Evolutionary conservation across 257 asterid genomes (phyloP).

Genomic region (Euphrasia confusa): DNA sequence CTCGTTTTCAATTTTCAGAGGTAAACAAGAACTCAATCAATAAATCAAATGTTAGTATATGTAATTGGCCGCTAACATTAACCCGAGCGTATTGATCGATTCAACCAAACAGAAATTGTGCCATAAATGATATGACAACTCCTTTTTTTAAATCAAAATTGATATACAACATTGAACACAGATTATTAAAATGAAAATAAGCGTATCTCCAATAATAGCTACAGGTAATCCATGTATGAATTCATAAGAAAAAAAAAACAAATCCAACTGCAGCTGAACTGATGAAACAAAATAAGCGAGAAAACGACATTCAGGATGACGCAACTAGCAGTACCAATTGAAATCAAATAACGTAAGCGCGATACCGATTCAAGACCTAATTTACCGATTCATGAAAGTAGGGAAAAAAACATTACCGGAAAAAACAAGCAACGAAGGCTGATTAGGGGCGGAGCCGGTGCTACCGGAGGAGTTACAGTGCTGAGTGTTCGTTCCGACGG

Average conservation of each 20-base stretch:
- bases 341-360: not conserved
- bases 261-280: not conserved
- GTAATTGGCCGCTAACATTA: not conserved
- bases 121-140: no score
- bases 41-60: no score
- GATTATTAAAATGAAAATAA: not conserved
- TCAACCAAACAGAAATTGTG: no score
- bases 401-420: conserved; percentile 46
- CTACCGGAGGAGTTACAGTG: conserved; percentile 22
- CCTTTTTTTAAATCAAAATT: no score
- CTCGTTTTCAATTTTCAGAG: no score
- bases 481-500: conserved; percentile 20
- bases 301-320: not conserved
- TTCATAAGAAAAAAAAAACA: not conserved
- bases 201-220: not conserved
- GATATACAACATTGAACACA: not conserved
- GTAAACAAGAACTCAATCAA: no score
- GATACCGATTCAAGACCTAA: conserved; percentile 15
- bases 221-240: not conserved
- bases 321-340: no score
- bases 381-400: not conserved
- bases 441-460: conserved; percentile 28
- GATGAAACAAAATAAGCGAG: conserved; percentile 2
- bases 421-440: conserved; percentile 77
- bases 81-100: no score